phyloP scores from a whole-genome alignment of 345 rosid genomes.

The Psidium guajava region DNA sequence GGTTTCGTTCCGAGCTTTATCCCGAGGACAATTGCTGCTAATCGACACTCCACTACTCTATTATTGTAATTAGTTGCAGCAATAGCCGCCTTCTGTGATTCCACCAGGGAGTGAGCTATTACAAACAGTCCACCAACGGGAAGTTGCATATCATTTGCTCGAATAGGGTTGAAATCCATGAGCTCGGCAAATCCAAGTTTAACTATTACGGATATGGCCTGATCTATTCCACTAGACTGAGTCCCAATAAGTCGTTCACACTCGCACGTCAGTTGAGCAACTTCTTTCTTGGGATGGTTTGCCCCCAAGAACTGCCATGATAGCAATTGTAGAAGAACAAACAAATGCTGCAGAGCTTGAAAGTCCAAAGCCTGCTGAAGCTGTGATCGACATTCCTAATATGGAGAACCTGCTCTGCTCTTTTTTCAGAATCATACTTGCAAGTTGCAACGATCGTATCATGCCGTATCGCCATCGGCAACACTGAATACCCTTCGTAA shows the following conservation, averaged over 20 bases:
- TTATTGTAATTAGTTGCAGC: slow-evolving; percentile 94
- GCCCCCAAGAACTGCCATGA: slow-evolving; percentile 73
- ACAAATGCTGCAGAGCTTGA: slow-evolving; percentile 98
- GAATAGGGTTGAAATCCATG: slow-evolving; percentile 95
- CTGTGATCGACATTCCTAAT: slow-evolving; percentile 72
- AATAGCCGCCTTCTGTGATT: slow-evolving; percentile 92
- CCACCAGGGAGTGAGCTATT: slow-evolving; percentile 89
- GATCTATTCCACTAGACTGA: slow-evolving; percentile 99
- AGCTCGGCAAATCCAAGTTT: slow-evolving; percentile 96
- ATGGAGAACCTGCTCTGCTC: slow-evolving; percentile 36
- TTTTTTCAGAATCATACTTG: slow-evolving; percentile 34
- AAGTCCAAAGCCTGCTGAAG: slow-evolving; percentile 88
- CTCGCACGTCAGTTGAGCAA: slow-evolving; percentile 91
- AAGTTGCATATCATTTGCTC: slow-evolving; percentile 91
- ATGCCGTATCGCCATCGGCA: slow-evolving; percentile 98
- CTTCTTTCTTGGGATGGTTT: slow-evolving; percentile 83
- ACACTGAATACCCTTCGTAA: slow-evolving; percentile 93
- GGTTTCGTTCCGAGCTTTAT: slow-evolving; percentile 83
- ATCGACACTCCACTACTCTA: slow-evolving; percentile 93
- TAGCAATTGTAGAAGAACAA: slow-evolving; percentile 84
- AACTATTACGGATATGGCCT: slow-evolving; percentile 97
- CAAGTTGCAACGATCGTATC: slow-evolving; percentile 81
- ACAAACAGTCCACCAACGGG: slow-evolving; percentile 93
- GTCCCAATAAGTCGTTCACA: slow-evolving; percentile 96
- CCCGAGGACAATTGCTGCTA: slow-evolving; percentile 81